phyloP scores from a whole-genome alignment of 192 early-diverging fungal genomes.

The Jimgerdemannia lactiflua region DNA sequence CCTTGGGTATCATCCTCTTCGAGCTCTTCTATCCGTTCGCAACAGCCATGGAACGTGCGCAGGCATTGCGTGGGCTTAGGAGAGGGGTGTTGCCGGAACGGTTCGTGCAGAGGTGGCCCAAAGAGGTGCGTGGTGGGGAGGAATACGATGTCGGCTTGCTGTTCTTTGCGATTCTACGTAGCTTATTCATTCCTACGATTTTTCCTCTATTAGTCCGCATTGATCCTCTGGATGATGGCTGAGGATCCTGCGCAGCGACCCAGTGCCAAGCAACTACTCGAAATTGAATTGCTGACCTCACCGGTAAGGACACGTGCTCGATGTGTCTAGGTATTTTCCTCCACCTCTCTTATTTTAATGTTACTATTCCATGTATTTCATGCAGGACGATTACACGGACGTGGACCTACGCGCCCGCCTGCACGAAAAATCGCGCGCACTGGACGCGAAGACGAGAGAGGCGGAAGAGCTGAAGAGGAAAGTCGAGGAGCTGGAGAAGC shows the following conservation, averaged over 20 bases:
- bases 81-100: conserved; percentile 63
- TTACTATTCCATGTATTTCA: too few species aligned
- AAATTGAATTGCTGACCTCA: too few species aligned
- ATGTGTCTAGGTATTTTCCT: too few species aligned
- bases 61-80: conserved; percentile 62
- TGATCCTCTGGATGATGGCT: conserved; percentile 83
- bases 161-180: conserved; percentile 5
- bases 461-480: too few species aligned
- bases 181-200: conserved; percentile 4
- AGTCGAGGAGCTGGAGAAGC: too few species aligned
- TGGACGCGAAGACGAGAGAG: too few species aligned
- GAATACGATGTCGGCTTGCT: background rate
- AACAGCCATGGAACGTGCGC: conserved; percentile 90
- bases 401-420: too few species aligned
- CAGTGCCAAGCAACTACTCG: conserved; percentile 30
- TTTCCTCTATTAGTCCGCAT: conserved; percentile 50
- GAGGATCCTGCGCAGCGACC: conserved; percentile 70
- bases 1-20: conserved; percentile 94
- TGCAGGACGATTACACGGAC: too few species aligned
- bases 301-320: too few species aligned
- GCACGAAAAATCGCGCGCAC: too few species aligned
- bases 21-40: conserved; percentile 88
- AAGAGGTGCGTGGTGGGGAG: conserved; percentile 45
- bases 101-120: conserved; percentile 66
- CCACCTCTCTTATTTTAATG: too few species aligned